A percentile compares a stretch with the other conserved stretches of the same genome.
Conservation (phyloP, 108 stramenopile species). For the Hondaea fermentalgiana region DNA sequence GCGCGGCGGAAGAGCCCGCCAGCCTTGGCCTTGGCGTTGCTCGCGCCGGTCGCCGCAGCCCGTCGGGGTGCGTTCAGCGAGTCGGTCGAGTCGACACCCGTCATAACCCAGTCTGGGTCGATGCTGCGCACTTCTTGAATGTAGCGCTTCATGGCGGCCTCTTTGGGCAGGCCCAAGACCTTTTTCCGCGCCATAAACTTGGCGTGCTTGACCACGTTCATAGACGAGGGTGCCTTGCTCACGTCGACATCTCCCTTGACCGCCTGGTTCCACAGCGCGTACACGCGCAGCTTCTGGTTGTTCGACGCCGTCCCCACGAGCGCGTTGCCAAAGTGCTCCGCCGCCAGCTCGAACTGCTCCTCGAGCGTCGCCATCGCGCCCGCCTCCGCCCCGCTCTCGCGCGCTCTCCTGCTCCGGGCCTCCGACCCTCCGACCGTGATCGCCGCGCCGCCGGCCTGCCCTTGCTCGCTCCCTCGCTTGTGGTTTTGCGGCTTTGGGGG, state of each 20-base stretch:
- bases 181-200: neutral
- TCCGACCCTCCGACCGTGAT: no score
- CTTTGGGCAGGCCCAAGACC: neutral
- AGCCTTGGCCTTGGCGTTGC: neutral
- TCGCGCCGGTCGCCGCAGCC: neutral
- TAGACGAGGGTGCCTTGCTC: neutral
- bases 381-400: no score
- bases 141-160: neutral
- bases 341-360: neutral
- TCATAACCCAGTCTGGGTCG: neutral
- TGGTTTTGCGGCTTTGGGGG: no score
- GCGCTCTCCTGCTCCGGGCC: no score
- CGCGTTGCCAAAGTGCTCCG: neutral
- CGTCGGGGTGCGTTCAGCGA: neutral
- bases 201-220: neutral
- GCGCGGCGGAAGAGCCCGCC: neutral
- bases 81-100: neutral
- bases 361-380: neutral
- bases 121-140: neutral
- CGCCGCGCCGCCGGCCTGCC: no score
- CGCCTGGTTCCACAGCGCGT: neutral
- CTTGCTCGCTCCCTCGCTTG: no score
- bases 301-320: neutral
- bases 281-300: neutral
- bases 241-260: neutral